A percentile compares a stretch with the other conserved stretches of the same genome.
Conservation (phyloP, 2,329 filamentous ascomycete species). For the Tolypocladium sp. region DNA sequence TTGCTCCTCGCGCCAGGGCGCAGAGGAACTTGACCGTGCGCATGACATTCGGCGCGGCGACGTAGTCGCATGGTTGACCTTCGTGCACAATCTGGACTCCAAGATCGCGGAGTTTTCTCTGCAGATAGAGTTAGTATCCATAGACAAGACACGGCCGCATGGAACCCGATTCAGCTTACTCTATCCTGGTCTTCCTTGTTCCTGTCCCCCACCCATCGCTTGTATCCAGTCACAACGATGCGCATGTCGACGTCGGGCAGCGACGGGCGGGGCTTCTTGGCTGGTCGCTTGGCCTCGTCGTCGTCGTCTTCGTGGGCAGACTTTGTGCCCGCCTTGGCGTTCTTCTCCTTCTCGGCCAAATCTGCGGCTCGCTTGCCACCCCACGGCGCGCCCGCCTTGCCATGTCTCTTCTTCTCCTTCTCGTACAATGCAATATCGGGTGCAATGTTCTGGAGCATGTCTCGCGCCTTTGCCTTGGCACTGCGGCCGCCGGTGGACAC, state of each 20-base stretch:
- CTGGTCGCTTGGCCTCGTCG: constrained; percentile 39
- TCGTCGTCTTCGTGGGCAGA: constrained; percentile 30
- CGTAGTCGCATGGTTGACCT: constrained; percentile 67
- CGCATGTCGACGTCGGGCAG: constrained; percentile 59
- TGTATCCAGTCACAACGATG: constrained; percentile 76
- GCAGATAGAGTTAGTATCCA: constrained; percentile 10
- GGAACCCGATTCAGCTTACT: constrained; percentile 41
- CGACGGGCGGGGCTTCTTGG: constrained; percentile 53
- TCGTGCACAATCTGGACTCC: constrained; percentile 77
- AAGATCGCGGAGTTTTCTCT: constrained; percentile 74
- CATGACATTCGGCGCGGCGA: constrained; percentile 79
- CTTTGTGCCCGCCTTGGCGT: constrained; percentile 28
- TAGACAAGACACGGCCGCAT: neutral
- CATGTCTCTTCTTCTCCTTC: constrained; percentile 76
- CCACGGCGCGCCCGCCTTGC: constrained; percentile 42
- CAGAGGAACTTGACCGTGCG: constrained; percentile 91
- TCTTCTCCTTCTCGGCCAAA: constrained; percentile 43
- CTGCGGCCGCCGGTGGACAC: constrained; percentile 66
- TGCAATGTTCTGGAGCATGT: constrained; percentile 65
- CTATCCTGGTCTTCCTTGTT: constrained; percentile 72
- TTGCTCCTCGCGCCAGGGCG: constrained; percentile 71
- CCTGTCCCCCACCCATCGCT: constrained; percentile 66
- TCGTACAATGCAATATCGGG: constrained; percentile 85
- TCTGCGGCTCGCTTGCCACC: constrained; percentile 56
- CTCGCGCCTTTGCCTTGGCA: constrained; percentile 78